Percentiles rank a stretch among this genome's conserved stretches.
Evolutionary conservation across 495 filamentous ascomycete species (phyloP).

Genomic region (Rostrohypoxylon terebratum): DNA sequence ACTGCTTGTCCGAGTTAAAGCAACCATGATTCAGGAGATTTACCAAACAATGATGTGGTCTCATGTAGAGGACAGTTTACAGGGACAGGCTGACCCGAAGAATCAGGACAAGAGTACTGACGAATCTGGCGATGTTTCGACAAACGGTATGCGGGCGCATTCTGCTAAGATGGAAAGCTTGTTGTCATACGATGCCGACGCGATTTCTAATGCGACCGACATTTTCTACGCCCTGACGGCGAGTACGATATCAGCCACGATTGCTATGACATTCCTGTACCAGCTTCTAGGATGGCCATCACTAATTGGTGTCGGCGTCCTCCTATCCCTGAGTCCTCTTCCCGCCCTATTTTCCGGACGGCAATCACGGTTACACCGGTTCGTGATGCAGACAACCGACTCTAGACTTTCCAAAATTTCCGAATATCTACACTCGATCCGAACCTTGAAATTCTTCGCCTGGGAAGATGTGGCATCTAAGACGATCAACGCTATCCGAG

Average conservation of each 20-base stretch:
- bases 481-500: conserved; percentile 77
- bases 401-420: conserved; percentile 49
- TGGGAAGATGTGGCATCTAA: conserved; percentile 56
- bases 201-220: conserved; percentile 49
- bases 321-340: conserved; percentile 47
- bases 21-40: conserved; percentile 52
- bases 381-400: conserved; percentile 51
- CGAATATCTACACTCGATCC: conserved; percentile 51
- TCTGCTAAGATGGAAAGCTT: conserved; percentile 48
- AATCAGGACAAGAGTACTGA: background rate
- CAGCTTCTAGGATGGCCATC: conserved; percentile 52
- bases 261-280: conserved; percentile 51
- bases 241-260: conserved; percentile 39
- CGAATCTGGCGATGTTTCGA: conserved; percentile 15
- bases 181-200: conserved; percentile 53
- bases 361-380: conserved; percentile 48
- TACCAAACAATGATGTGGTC: conserved; percentile 51
- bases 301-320: conserved; percentile 46
- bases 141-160: conserved; percentile 38
- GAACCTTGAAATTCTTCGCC: conserved; percentile 53
- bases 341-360: conserved; percentile 46
- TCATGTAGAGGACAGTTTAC: conserved; percentile 1
- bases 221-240: conserved; percentile 46
- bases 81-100: background rate
- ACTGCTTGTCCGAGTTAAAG: conserved; percentile 48